These are phyloP conservation scores for Hawksworthiomyces lignivorus DNA, from an alignment of 2,329 filamentous ascomycete species.

Conservation along the genomic window DNA sequence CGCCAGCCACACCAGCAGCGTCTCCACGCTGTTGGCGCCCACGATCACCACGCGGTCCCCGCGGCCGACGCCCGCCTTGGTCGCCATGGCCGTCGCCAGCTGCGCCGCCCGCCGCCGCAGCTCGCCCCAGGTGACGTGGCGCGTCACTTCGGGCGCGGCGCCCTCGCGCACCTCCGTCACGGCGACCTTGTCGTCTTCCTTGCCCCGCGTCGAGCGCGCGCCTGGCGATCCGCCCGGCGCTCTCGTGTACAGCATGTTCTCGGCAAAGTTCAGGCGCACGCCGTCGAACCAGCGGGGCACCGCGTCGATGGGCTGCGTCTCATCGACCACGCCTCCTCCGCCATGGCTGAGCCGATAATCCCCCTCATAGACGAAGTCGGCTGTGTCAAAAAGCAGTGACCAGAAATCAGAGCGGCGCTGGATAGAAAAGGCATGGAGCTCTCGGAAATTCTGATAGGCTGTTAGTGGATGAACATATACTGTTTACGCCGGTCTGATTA, in stretches of 20 bases:
- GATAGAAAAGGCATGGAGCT: conserved; percentile 65
- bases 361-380: conserved; percentile 57
- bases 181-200: conserved; percentile 65
- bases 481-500: too few species aligned
- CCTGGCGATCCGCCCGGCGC: conserved; percentile 28
- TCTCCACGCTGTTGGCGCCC: conserved; percentile 67
- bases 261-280: conserved; percentile 66
- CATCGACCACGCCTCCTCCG: conserved; percentile 51
- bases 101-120: conserved; percentile 51
- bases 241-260: conserved; percentile 65
- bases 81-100: conserved; percentile 59
- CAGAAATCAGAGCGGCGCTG: conserved; percentile 57
- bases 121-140: conserved; percentile 59
- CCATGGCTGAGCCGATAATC: conserved; percentile 30
- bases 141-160: conserved; percentile 34
- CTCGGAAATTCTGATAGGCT: conserved; percentile 49
- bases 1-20: conserved; percentile 63
- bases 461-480: background rate
- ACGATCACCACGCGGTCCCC: conserved; percentile 73
- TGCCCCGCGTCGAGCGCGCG: conserved; percentile 38
- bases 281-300: conserved; percentile 74
- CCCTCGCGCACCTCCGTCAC: conserved; percentile 68
- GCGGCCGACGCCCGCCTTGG: conserved; percentile 51
- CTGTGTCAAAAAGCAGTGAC: conserved; percentile 52
- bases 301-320: conserved; percentile 58